Percentiles rank a stretch among this genome's conserved stretches.
Evolutionary conservation across 805 yeast genomes (phyloP).

Genomic region (Kazachstania taianensis): DNA sequence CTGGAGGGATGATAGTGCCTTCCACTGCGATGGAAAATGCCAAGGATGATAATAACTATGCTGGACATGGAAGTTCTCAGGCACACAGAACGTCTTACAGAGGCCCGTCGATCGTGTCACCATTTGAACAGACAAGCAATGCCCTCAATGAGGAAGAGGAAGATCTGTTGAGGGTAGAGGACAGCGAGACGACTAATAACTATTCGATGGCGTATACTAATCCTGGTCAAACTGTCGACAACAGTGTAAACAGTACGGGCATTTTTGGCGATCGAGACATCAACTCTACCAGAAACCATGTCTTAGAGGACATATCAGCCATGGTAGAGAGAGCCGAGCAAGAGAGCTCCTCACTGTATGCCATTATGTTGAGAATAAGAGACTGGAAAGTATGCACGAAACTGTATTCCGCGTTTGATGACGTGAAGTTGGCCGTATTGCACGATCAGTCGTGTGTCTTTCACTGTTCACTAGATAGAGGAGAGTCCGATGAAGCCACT

Average conservation of each 20-base stretch:
- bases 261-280: neutral
- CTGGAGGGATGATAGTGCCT: neutral
- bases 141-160: slow-evolving; percentile 2
- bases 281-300: neutral
- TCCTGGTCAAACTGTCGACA: neutral
- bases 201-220: neutral
- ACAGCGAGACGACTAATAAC: slow-evolving; percentile 13
- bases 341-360: slow-evolving; percentile 21
- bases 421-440: slow-evolving; percentile 48
- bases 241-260: neutral
- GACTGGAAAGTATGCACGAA: slow-evolving; percentile 63
- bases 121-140: neutral
- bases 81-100: neutral
- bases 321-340: slow-evolving; percentile 20
- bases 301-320: slow-evolving; percentile 12
- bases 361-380: slow-evolving; percentile 42
- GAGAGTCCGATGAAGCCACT: slow-evolving; percentile 12
- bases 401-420: slow-evolving; percentile 51
- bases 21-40: neutral
- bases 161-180: slow-evolving; percentile 16
- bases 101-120: neutral
- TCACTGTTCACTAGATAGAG: slow-evolving; percentile 56
- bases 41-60: neutral
- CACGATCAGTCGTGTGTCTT: slow-evolving; percentile 51
- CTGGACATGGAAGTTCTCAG: too few species aligned